Base-by-base conservation (phyloP, 2,329 filamentous ascomycete genomes). In the Graphilbum ipis-grandicollis region DNA sequence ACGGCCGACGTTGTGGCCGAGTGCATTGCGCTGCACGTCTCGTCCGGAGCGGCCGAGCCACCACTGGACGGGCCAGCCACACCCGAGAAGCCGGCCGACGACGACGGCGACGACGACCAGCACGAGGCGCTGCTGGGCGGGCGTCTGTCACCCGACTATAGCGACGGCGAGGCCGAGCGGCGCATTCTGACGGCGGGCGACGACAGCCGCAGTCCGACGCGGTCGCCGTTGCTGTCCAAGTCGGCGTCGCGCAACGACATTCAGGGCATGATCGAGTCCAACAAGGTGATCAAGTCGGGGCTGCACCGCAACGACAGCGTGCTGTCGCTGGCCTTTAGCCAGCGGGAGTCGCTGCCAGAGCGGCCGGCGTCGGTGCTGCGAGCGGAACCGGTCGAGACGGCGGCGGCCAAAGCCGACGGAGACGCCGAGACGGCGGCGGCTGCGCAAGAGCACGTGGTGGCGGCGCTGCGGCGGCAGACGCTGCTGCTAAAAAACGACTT, bases 1-100 rank as follows among this genome's bases (percentile, higher is more conserved):
- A 74, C 81, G 8, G 72, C 80, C 1, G 82, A 88, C 52, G 75
- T 90, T 2, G 77, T 86, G 2, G 78, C 79, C 3, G 75, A 83
- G 45, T 90, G 83, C 45, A 77, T 84, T 62, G 71, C 69, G 36
- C 63, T 85, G n/a, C 78, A 68, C 40, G 47, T 56, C 5, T 44
- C n/a, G n/a, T n/a, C n/a, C n/a, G n/a, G n/a, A n/a, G n/a, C n/a
- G n/a, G n/a, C n/a, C n/a, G n/a, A n/a, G n/a, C n/a, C n/a, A n/a
- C n/a, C n/a, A n/a, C n/a, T n/a, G n/a, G n/a, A n/a, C n/a, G n/a
- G n/a, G n/a, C n/a, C n/a, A n/a, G n/a, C n/a, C n/a, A n/a, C n/a
- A n/a, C n/a, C n/a, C n/a, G n/a, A n/a, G n/a, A n/a, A n/a, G n/a
- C n/a, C n/a, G n/a, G n/a, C n/a, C 19, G 37, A 42, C 22, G 40